These are phyloP conservation scores for Sorghum bicolor DNA, from an alignment of 176 grass and related monocot genomes.

Conservation along the genomic window DNA sequence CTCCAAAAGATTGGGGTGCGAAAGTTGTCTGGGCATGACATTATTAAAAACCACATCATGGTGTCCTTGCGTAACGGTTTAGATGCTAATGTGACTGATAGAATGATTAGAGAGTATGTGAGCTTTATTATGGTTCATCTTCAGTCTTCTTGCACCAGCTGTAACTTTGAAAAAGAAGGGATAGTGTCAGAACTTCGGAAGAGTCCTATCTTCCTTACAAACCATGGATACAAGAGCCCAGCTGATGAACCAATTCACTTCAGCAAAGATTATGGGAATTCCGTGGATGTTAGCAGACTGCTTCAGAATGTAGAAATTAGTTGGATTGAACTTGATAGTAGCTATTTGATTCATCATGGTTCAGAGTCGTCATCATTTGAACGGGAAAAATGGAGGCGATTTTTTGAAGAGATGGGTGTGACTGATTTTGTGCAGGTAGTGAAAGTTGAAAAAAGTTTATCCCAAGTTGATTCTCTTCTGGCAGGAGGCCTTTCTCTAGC, in stretches of 20 bases:
- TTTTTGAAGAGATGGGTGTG: conserved; percentile 79
- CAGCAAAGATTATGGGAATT: conserved; percentile 78
- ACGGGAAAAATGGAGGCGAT: conserved; percentile 60
- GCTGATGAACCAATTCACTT: conserved; percentile 78
- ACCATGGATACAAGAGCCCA: conserved; percentile 68
- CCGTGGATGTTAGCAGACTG: conserved; percentile 54
- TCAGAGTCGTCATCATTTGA: conserved; percentile 37
- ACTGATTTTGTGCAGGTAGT: conserved; percentile 92
- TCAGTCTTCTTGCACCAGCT: conserved; percentile 73
- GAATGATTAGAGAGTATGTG: conserved; percentile 72
- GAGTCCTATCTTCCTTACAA: conserved; percentile 73
- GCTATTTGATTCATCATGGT: conserved; percentile 73
- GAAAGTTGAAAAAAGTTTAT: conserved; percentile 42
- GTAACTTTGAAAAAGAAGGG: conserved; percentile 63
- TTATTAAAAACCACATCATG: conserved; percentile 83
- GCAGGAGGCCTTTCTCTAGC: conserved; percentile 13
- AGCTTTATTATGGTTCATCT: conserved; percentile 85
- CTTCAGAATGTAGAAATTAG: conserved; percentile 52
- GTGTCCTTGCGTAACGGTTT: conserved; percentile 42
- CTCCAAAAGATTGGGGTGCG: conserved; percentile 70
- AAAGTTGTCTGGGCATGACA: conserved; percentile 91
- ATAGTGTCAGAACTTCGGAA: conserved; percentile 69
- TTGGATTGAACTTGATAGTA: conserved; percentile 79
- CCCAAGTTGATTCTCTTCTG: conserved; percentile 31
- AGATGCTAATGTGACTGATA: conserved; percentile 37